Base-by-base conservation (phyloP, 306 rosid genomes). In the Prinsepia uniflora region DNA sequence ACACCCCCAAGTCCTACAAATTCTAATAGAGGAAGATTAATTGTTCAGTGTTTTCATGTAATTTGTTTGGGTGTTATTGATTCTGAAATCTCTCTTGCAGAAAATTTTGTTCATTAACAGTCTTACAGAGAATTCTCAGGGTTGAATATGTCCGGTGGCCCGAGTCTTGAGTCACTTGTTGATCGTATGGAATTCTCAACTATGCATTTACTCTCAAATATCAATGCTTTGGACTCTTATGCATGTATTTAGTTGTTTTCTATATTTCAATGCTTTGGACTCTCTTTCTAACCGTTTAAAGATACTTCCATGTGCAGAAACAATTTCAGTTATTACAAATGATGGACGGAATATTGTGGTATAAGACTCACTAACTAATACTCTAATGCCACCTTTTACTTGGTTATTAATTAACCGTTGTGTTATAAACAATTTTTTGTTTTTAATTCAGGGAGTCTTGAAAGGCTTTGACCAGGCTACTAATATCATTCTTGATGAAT, bases 401-500 rank as follows among this genome's bases (percentile, higher is more conserved):
- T 40, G 34, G 34, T 18, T 63, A 7, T 39, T 22, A 30, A 70
- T 17, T 12, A 44, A 57, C 24, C 39, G 62, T 30, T 22, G 20
- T 18, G 44, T 42, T 61, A 40, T 17, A 57, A 75, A 58, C 68
- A 12, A 14, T 43, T 5, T 48, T 22, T 54, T 56, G 1, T 67
- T 66, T 75, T 46, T 55, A 62, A 10, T 75, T 76, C 69, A 91
- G 98, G 98, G 98, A 59, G 71, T 91, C 45, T 79, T 94, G 81
- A 94, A 89, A 80, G 98, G 98, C 74, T 94, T 90, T 78, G 98
- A 94, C 76, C 99, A 89, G 88, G 96, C 99, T 58, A 94, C 99
- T 14, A 94, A 94, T 74, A 94, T 91, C n/a, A 94, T 94, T 78
- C 97, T 94, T 17, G 99, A 94, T 75, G 99, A 94, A 76, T 94